Conservation (phyloP, 2,329 filamentous ascomycete genomes). For the Neonectria sp. region DNA sequence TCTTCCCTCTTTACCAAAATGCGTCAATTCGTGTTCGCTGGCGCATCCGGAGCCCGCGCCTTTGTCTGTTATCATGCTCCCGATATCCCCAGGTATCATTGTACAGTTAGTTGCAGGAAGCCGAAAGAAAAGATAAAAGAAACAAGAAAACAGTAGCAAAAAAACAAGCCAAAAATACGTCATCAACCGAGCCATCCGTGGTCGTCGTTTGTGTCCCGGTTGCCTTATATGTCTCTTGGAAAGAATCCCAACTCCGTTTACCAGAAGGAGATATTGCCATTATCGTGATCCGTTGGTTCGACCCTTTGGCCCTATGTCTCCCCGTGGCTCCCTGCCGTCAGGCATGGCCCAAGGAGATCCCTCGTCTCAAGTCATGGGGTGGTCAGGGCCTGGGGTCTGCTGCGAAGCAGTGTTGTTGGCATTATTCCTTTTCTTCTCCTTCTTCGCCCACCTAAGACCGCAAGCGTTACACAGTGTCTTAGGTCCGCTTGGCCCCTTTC, state of each 20-base stretch:
- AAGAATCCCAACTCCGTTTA: conserved; percentile 26
- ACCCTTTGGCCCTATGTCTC: background rate
- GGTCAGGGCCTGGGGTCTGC: conserved; percentile 40
- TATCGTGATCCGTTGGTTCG: background rate
- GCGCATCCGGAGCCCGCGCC: conserved; percentile 27
- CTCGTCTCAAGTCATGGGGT: conserved; percentile 36
- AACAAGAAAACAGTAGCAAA: conserved; percentile 6
- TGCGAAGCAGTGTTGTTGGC: conserved; percentile 35
- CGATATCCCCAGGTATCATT: conserved; percentile 42
- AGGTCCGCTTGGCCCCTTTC: conserved; percentile 91
- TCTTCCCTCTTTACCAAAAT: conserved; percentile 14
- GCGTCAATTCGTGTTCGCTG: conserved; percentile 40
- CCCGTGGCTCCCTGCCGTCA: background rate
- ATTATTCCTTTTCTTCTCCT: conserved; percentile 79
- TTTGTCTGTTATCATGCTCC: conserved; percentile 34
- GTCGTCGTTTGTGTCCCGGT: conserved; percentile 45
- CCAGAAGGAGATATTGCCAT: background rate
- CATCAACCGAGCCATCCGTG: conserved; percentile 28
- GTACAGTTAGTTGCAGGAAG: conserved; percentile 31
- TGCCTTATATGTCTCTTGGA: conserved; percentile 39
- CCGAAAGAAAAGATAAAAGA: too few relatives aligned
- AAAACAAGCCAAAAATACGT: conserved; percentile 15
- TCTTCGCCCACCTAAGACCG: conserved; percentile 83
- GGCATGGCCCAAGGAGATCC: background rate
- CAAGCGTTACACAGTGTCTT: conserved; percentile 98